Evolutionary conservation across 257 asterid species (phyloP).

Genomic region (Petunia axillaris): DNA sequence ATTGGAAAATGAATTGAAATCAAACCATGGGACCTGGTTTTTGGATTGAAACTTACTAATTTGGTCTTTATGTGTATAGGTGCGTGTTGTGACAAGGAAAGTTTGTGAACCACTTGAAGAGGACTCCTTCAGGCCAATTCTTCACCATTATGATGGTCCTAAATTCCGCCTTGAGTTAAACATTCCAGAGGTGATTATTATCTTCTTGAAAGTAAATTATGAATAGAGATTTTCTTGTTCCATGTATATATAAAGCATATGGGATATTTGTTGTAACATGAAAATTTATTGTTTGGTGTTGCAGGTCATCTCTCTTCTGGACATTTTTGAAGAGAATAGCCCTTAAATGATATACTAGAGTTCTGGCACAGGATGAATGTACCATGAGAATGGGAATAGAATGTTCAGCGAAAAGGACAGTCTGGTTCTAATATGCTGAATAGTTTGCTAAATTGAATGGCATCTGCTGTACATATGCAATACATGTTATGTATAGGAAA

Average conservation of each 20-base stretch:
- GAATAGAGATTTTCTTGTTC: not conserved
- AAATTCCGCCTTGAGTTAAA: conserved; percentile 92
- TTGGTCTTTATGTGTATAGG: conserved; percentile 40
- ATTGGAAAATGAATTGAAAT: not conserved
- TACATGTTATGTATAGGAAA: conserved; percentile 11
- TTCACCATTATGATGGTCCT: conserved; percentile 97
- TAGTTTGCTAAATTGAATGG: conserved; percentile 10
- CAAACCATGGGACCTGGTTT: not conserved
- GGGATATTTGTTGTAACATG: not conserved
- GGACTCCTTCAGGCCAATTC: conserved; percentile 94
- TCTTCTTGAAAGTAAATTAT: no score
- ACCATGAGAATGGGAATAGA: not conserved
- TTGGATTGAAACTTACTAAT: not conserved
- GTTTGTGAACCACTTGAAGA: conserved; percentile 90
- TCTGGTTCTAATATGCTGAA: not conserved
- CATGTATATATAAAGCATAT: not conserved
- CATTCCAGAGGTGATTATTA: conserved; percentile 73
- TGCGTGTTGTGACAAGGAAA: conserved; percentile 78
- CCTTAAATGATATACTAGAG: conserved; percentile 23
- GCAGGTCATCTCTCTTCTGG: conserved; percentile 91
- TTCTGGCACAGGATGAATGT: not conserved
- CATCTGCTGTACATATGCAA: not conserved
- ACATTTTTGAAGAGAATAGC: conserved; percentile 65
- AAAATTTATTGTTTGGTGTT: conserved; percentile 13
- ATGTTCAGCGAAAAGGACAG: not conserved